Evolutionary conservation across 371 early-diverging fungal species (phyloP).

Genomic region (Batkoa obscura): DNA sequence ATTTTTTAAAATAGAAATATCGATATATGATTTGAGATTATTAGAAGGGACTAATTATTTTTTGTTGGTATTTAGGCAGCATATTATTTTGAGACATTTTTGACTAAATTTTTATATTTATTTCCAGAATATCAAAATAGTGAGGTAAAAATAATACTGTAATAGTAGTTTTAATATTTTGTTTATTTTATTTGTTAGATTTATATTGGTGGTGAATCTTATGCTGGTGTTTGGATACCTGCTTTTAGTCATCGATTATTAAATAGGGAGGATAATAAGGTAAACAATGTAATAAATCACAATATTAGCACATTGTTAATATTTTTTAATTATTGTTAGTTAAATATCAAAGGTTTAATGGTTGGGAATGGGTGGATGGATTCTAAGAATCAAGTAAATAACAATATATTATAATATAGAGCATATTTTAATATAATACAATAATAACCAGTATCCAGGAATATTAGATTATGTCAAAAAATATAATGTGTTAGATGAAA

Average conservation of each 20-base stretch:
- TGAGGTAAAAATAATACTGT: constrained; percentile 20
- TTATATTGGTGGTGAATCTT: constrained; percentile 72
- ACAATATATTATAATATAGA: not conserved
- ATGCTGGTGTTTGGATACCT: constrained; percentile 71
- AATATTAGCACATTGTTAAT: not conserved
- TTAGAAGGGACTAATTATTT: too few relatives aligned
- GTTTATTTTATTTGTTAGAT: constrained; percentile 17
- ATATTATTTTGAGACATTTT: constrained; percentile 29
- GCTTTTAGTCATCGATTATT: constrained; percentile 43
- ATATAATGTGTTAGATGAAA: too few relatives aligned
- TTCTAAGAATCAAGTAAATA: constrained; percentile 40
- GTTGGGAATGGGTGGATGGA: constrained; percentile 87
- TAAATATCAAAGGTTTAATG: constrained; percentile 36
- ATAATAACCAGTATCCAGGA: too few relatives aligned
- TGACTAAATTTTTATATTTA: constrained; percentile 31
- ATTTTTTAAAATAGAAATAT: not conserved
- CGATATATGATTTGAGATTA: not conserved
- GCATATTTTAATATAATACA: too few relatives aligned
- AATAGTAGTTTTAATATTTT: not conserved
- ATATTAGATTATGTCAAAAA: too few relatives aligned
- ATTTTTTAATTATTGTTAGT: constrained; percentile 13
- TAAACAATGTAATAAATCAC: constrained; percentile 6
- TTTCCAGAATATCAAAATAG: constrained; percentile 31
- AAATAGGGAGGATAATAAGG: constrained; percentile 12
- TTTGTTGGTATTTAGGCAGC: constrained; percentile 17